These are phyloP conservation scores for Cronartium quercuum DNA, from an alignment of 1,284 basidiomycete genomes.

Conservation along the genomic window DNA sequence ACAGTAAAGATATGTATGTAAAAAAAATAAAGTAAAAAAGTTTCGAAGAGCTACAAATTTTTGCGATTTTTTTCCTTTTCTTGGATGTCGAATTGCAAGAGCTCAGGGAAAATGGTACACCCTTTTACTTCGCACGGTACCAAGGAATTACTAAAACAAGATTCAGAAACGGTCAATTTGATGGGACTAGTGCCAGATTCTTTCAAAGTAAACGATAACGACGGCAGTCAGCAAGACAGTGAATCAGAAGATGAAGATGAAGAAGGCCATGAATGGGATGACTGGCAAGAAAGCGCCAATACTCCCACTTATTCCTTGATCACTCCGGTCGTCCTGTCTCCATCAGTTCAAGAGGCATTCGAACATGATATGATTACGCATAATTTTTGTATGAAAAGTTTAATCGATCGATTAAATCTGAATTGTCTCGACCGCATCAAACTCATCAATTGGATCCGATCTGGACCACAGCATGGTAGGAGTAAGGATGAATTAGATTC, in stretches of 20 bases:
- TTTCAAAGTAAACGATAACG: background rate
- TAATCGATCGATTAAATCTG: constrained; percentile 13
- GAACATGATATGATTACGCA: constrained; percentile 15
- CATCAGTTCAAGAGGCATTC: constrained; percentile 24
- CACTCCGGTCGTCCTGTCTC: background rate
- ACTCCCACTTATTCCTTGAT: constrained; percentile 17
- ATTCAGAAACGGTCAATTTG: too few relatives aligned
- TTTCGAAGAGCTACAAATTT: too few relatives aligned
- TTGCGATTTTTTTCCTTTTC: too few relatives aligned
- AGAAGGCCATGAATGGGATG: constrained; percentile 14
- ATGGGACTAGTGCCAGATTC: too few relatives aligned
- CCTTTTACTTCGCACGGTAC: too few relatives aligned
- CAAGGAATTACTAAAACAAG: too few relatives aligned
- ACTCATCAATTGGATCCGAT: constrained; percentile 33
- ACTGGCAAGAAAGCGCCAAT: constrained; percentile 14
- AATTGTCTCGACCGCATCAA: constrained; percentile 16
- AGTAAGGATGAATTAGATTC: constrained; percentile 5
- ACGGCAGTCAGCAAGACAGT: background rate
- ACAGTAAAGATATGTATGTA: too few relatives aligned
- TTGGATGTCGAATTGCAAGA: too few relatives aligned
- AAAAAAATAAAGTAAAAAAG: too few relatives aligned
- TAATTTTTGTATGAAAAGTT: constrained; percentile 18
- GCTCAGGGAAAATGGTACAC: too few relatives aligned
- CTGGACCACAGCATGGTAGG: constrained; percentile 4
- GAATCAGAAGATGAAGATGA: background rate